phyloP scores from a whole-genome alignment of 192 early-diverging fungal genomes.

The Geranomyces variabilis region DNA sequence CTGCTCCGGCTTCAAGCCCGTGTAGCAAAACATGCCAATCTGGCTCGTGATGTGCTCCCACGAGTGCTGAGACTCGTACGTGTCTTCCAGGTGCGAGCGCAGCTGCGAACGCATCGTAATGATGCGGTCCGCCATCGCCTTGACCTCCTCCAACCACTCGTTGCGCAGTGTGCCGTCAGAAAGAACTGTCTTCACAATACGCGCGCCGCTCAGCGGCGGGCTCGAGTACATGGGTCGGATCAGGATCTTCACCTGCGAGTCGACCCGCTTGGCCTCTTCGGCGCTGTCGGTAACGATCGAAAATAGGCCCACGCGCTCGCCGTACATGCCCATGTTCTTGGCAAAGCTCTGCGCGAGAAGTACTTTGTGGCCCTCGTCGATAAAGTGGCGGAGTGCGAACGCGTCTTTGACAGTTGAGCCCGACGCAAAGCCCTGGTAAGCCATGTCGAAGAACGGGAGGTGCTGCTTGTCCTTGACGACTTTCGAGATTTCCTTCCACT shows the following conservation, averaged over 20 bases:
- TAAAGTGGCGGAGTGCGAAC: conserved; percentile 91
- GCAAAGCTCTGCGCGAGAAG: conserved; percentile 94
- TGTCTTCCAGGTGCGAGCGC: conserved; percentile 76
- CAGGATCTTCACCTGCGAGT: conserved; percentile 94
- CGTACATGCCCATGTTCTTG: conserved; percentile 99
- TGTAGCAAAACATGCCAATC: conserved; percentile 99
- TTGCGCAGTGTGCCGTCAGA: conserved; percentile 67
- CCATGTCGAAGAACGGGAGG: conserved; percentile 98
- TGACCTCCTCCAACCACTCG: conserved; percentile 92
- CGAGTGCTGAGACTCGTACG: conserved; percentile 71
- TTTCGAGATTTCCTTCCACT: conserved; percentile 88
- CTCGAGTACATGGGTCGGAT: conserved; percentile 99
- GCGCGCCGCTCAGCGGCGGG: conserved; percentile 93
- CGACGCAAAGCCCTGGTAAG: conserved; percentile 99
- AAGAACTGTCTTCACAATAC: conserved; percentile 89
- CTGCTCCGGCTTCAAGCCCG: conserved; percentile 87
- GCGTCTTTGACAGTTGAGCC: conserved; percentile 89
- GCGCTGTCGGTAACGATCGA: conserved; percentile 74
- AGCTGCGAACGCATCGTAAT: conserved; percentile 86
- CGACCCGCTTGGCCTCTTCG: conserved; percentile 78
- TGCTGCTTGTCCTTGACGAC: conserved; percentile 76
- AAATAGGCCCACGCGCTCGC: conserved; percentile 94
- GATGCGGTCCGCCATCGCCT: conserved; percentile 96
- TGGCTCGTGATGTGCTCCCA: conserved; percentile 93
- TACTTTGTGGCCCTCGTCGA: conserved; percentile 71